Base-by-base conservation (phyloP, 2,329 filamentous ascomycete species). In the Sporothrix variecibatus region DNA sequence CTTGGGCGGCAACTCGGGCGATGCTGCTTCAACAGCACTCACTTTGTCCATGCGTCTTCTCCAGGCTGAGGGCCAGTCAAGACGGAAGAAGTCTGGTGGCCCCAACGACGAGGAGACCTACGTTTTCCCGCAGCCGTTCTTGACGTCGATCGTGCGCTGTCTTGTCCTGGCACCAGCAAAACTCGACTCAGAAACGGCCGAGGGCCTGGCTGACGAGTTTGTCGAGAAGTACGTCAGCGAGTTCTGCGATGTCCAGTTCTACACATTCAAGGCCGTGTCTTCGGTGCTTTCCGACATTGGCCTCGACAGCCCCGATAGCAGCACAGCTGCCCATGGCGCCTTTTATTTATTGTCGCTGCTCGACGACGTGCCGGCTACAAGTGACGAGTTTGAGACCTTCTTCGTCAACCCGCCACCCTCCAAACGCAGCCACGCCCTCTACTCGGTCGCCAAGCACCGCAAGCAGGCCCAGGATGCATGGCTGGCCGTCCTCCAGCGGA, bases 161-260 rank as follows among this genome's bases (percentile, higher is more conserved):
- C 89, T 5, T 84, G 86, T 38, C 85, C 88, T 58, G 87, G 90
- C 49, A 86, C 89, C 53, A 86, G 20, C 31, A 11, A 40, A 46
- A 2, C 58, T 75, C 20, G 75, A 73, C 60, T 17, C 15, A 12
- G 74, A 72, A 23, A 51, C 34, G n/a, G 58, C 69, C 49, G 74
- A 76, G 72, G 43, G 87, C 49, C 85, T 91, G n/a, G 88, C 90
- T 70, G 86, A 89, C 65, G 91, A 94, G 73, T 98, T 95, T 77
- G 86, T 92, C 34, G 88, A 93, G 74, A 94, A 94, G 77, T 98
- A 91, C 80, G 86, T 94, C 69, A 91, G 93, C 80, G 87, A 92
- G 81, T 94, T 91, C 80, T 93, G 96, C 79, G 96, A 98, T 81
- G 87, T 98, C 75, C 88, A 94, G 76, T 97, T 92, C 81, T 94